Conservation (phyloP, 129 eudicot genomes). For the Flaveria ramosissima region DNA sequence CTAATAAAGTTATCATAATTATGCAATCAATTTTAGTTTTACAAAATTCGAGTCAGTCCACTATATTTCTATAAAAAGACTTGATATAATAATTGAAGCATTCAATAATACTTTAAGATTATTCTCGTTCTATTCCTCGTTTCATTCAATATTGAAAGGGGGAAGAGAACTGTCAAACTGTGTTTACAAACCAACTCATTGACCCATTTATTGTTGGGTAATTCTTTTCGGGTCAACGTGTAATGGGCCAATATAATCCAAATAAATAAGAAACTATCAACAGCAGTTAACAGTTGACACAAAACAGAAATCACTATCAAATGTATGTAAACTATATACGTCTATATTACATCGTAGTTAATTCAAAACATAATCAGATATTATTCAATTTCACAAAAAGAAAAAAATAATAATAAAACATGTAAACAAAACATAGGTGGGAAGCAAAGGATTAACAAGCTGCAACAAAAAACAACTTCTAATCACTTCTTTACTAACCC, state of each 20-base stretch:
- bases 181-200: not conserved
- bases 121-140: too few species aligned
- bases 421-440: conserved; percentile 43
- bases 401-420: conserved; percentile 12
- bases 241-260: not conserved
- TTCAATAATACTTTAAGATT: too few species aligned
- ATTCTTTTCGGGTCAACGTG: not conserved
- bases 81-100: too few species aligned
- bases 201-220: not conserved
- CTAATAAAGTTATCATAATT: too few species aligned
- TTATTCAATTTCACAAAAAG: conserved; percentile 38
- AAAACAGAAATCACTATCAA: conserved; percentile 40
- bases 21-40: too few species aligned
- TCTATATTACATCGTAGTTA: conserved; percentile 54
- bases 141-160: not conserved
- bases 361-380: conserved; percentile 44
- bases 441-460: conserved; percentile 21
- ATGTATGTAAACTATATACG: conserved; percentile 36
- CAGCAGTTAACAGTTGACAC: conserved; percentile 25
- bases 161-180: not conserved
- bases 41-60: too few species aligned
- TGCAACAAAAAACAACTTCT: conserved; percentile 37
- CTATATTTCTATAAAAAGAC: too few species aligned
- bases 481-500: conserved; percentile 51
- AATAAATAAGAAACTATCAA: conserved; percentile 17